Evolutionary conservation across 2,329 filamentous ascomycete species (phyloP), one percentile per base, ranked within the genome.

Genomic region (Diaporthe humulicola): DNA sequence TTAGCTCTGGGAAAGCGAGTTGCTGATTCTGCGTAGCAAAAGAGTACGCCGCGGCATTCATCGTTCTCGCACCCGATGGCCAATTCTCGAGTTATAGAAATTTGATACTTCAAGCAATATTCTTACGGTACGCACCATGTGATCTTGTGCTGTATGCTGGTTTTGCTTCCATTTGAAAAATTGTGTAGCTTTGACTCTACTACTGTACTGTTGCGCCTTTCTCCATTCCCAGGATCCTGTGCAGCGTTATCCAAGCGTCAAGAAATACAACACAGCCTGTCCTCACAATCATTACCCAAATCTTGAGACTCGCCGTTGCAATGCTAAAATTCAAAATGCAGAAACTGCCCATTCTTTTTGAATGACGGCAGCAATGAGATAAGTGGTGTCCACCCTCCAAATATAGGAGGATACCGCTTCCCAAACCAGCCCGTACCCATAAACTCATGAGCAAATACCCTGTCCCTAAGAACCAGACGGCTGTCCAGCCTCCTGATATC

Each of bases 371-470:
- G 50, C 33, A 74, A 25, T 7, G 73, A 74, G 25, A 74, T 71
- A 33, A 74, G 58, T 15, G 73, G 73, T 30, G 73, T 74, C 73
- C 73, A 74, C 1, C 66, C 66, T 33, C 73, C 66, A 10, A 71
- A 74, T 17, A 74, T 48, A 5, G 56, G 73, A 40, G 73, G 73
- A 61, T 57, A 74, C 14, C 73, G 64, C 33, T 74, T 74, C 12
- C 25, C 66, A 54, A 71, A 74, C 45, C 64, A 61, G 3, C 73
- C 73, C 38, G 73, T 40, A 33, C 57, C 56, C 73, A 74, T 64
- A n/a, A 45, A 61, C 8, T 74, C 73, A 12, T 74, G 66, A n/a
- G 36, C 25, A n/a, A 54, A 74, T 70, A 74, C 36, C 64, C 56
- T 54, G 36, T 61, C 9, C 33, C 72, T 40, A 19, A 74, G 38